Evolutionary conservation across 257 asterid genomes (phyloP).

Genomic region (Perilla frutescens): DNA sequence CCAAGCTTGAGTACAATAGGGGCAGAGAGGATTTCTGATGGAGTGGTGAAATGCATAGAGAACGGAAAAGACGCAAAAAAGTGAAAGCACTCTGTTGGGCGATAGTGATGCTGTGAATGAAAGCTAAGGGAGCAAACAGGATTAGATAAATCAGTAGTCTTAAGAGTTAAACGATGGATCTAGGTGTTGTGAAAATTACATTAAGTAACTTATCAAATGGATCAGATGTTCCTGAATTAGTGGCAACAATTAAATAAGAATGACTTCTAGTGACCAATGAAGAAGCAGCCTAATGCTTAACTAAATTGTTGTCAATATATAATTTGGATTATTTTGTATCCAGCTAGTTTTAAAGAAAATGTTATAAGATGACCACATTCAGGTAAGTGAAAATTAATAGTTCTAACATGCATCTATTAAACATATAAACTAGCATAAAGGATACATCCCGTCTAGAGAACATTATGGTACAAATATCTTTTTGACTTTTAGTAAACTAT

Average conservation of each 20-base stretch:
- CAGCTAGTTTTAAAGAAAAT: neutral
- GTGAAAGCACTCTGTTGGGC: neutral
- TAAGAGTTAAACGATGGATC: constrained; percentile 3
- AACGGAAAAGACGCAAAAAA: neutral
- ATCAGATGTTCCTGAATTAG: constrained; percentile 6
- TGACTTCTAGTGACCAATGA: neutral
- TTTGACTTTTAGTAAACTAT: constrained; percentile 5
- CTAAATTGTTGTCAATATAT: neutral
- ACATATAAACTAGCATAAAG: neutral
- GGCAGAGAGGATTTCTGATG: neutral
- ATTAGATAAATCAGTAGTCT: constrained; percentile 13
- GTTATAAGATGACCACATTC: neutral
- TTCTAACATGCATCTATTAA: constrained; percentile 14
- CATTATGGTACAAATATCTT: constrained; percentile 22
- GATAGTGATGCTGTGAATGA: neutral
- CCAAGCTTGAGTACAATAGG: neutral
- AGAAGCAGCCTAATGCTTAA: constrained; percentile 11
- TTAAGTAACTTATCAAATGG: neutral
- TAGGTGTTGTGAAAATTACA: constrained; percentile 21
- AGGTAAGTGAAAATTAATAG: neutral
- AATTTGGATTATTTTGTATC: neutral
- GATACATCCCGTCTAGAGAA: neutral
- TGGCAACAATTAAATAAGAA: neutral
- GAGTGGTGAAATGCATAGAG: neutral
- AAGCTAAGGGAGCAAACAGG: constrained; percentile 7